Evolutionary conservation across 106 monocot species (phyloP).

Genomic region (Platanthera zijinensis): DNA sequence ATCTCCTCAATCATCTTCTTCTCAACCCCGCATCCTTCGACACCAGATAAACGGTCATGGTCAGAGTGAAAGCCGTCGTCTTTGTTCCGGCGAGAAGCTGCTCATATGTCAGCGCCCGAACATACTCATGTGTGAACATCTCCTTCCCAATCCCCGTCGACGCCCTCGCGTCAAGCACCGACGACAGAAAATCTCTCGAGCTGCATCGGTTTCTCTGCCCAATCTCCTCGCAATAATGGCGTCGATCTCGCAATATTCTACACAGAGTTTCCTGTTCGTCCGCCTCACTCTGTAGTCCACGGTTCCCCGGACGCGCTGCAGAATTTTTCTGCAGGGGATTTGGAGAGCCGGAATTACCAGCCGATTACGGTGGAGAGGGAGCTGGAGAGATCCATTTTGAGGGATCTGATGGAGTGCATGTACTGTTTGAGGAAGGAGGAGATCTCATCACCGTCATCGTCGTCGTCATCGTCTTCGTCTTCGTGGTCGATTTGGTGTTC

Average conservation of each 20-base stretch:
- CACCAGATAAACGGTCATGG: slow-evolving; percentile 57
- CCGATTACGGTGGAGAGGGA: slow-evolving; percentile 64
- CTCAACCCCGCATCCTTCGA: slow-evolving; percentile 70
- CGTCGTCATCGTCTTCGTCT: background rate
- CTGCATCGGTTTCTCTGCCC: background rate
- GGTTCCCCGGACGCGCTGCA: slow-evolving; percentile 41
- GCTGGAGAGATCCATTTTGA: slow-evolving; percentile 68
- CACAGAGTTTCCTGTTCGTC: slow-evolving; percentile 31
- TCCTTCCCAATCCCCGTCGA: slow-evolving; percentile 17
- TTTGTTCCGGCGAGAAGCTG: slow-evolving; percentile 82
- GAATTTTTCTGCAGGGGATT: slow-evolving; percentile 29
- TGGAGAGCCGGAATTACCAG: slow-evolving; percentile 43
- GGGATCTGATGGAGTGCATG: slow-evolving; percentile 43
- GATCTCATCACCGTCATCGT: slow-evolving; percentile 11
- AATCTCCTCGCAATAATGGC: slow-evolving; percentile 35
- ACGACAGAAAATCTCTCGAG: slow-evolving; percentile 47
- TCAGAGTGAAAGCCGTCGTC: slow-evolving; percentile 69
- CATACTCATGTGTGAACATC: slow-evolving; percentile 45
- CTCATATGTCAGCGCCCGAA: slow-evolving; percentile 72
- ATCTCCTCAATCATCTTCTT: slow-evolving; percentile 70
- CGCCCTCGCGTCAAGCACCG: slow-evolving; percentile 50
- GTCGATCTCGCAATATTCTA: slow-evolving; percentile 35
- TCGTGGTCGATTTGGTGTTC: background rate
- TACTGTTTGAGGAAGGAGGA: slow-evolving; percentile 51
- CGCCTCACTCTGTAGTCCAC: slow-evolving; percentile 33